A percentile compares a stretch with the other conserved stretches of the same genome.
Evolutionary conservation across 2,329 filamentous ascomycete genomes (phyloP).

Genomic region (Raffaelea albimanens): DNA sequence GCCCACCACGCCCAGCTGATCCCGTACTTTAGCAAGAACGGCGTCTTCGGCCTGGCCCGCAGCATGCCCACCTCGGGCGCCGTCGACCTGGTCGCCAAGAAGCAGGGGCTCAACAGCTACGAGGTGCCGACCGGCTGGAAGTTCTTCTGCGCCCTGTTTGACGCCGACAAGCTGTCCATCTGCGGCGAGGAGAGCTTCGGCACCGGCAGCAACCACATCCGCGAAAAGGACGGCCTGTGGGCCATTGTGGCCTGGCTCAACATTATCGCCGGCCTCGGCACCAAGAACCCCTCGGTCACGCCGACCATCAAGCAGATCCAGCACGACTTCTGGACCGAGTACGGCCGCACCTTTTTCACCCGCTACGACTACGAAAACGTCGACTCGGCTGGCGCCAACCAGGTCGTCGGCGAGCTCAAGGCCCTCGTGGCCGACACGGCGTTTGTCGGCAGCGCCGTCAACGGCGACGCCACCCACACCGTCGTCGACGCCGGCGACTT

Average conservation of each 20-base stretch:
- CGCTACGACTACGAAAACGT: constrained; percentile 98
- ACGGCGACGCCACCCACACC: constrained; percentile 64
- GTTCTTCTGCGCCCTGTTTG: constrained; percentile 95
- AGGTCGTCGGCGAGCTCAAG: constrained; percentile 74
- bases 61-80: constrained; percentile 97
- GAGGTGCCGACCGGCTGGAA: constrained; percentile 99
- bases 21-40: constrained; percentile 96
- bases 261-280: constrained; percentile 89
- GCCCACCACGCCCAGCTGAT: constrained; percentile 94
- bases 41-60: constrained; percentile 87
- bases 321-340: constrained; percentile 91
- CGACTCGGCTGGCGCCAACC: constrained; percentile 81
- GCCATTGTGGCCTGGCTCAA: constrained; percentile 96
- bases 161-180: constrained; percentile 92
- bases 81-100: constrained; percentile 91
- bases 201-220: constrained; percentile 96
- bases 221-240: constrained; percentile 98
- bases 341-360: constrained; percentile 97
- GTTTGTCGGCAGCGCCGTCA: constrained; percentile 77
- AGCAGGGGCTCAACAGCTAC: constrained; percentile 83
- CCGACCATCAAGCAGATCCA: constrained; percentile 95
- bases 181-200: constrained; percentile 98
- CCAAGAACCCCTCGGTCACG: constrained; percentile 45
- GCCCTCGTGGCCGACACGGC: constrained; percentile 62
- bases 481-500: constrained; percentile 91